phyloP scores from a whole-genome alignment of 1,139 yeast species.

The Lodderomyces beijingensis region DNA sequence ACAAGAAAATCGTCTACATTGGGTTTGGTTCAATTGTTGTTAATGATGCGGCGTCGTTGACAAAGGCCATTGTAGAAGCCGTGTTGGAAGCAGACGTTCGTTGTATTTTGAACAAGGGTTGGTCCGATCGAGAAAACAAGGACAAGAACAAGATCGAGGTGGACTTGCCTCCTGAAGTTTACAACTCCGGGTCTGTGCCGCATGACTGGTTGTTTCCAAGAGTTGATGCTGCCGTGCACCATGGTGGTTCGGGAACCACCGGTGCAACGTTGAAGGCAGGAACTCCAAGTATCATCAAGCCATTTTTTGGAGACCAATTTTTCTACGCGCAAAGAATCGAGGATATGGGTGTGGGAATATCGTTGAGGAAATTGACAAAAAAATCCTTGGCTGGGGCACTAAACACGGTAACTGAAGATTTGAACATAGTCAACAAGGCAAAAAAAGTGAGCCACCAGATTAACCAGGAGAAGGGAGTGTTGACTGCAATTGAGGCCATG shows the following conservation, averaged over 20 bases:
- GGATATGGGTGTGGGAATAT: constrained; percentile 85
- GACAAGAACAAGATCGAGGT: constrained; percentile 34
- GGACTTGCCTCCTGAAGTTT: constrained; percentile 65
- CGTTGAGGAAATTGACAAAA: constrained; percentile 62
- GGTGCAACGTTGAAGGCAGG: constrained; percentile 90
- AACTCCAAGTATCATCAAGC: constrained; percentile 83
- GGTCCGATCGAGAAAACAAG: constrained; percentile 68
- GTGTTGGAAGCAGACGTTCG: constrained; percentile 75
- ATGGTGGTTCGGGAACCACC: constrained; percentile 97
- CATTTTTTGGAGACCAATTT: constrained; percentile 95
- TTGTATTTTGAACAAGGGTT: constrained; percentile 87
- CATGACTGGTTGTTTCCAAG: constrained; percentile 93
- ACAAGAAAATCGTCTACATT: constrained; percentile 75
- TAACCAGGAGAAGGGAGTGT: constrained; percentile 72
- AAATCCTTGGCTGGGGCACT: constrained; percentile 64
- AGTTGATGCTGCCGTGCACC: constrained; percentile 93
- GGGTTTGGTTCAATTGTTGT: constrained; percentile 97
- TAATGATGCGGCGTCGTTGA: constrained; percentile 70
- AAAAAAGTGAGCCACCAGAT: constrained; percentile 57
- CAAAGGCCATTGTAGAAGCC: constrained; percentile 73
- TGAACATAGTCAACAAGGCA: constrained; percentile 65
- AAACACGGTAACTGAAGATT: constrained; percentile 61
- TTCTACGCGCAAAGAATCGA: constrained; percentile 85
- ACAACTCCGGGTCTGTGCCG: constrained; percentile 68
- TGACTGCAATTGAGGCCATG: constrained; percentile 67